phyloP scores from a whole-genome alignment of 805 yeast genomes.

The Schwanniomyces pseudopolymorphus region DNA sequence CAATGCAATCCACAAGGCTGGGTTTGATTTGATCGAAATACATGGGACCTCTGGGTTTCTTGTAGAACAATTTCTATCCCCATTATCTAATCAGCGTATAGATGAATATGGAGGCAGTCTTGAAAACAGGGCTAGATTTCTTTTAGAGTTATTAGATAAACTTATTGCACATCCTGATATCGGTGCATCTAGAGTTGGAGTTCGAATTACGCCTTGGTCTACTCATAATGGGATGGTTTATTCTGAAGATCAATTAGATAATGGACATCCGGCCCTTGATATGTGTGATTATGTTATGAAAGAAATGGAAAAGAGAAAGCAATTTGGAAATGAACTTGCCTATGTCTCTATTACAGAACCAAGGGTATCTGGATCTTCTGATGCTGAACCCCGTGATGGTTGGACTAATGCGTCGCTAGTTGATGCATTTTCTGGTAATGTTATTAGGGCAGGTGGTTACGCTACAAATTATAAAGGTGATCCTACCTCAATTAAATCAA shows the following conservation, averaged over 20 bases:
- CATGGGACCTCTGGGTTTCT: slow-evolving; percentile 30
- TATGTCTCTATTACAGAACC: neutral
- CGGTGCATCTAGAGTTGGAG: slow-evolving; percentile 16
- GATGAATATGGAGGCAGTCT: slow-evolving; percentile 28
- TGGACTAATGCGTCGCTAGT: neutral
- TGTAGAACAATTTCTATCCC: slow-evolving; percentile 21
- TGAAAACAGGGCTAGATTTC: slow-evolving; percentile 16
- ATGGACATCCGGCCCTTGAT: neutral
- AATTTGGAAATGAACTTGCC: neutral
- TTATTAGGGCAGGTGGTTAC: slow-evolving; percentile 3
- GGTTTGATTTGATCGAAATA: slow-evolving; percentile 26
- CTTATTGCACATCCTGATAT: slow-evolving; percentile 4
- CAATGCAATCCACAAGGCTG: slow-evolving; percentile 13
- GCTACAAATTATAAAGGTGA: slow-evolving; percentile 6
- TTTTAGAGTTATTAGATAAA: neutral
- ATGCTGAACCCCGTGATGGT: neutral
- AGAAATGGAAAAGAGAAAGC: slow-evolving; percentile 1
- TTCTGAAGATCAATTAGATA: neutral
- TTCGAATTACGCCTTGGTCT: slow-evolving; percentile 21
- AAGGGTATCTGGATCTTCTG: neutral
- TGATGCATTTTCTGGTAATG: neutral
- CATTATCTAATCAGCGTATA: slow-evolving; percentile 20
- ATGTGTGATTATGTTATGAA: neutral
- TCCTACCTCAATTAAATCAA: slow-evolving; percentile 2
- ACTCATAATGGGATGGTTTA: neutral